These are phyloP conservation scores for Populus ilicifolia DNA, from an alignment of 345 rosid genomes.

Conservation along the genomic window DNA sequence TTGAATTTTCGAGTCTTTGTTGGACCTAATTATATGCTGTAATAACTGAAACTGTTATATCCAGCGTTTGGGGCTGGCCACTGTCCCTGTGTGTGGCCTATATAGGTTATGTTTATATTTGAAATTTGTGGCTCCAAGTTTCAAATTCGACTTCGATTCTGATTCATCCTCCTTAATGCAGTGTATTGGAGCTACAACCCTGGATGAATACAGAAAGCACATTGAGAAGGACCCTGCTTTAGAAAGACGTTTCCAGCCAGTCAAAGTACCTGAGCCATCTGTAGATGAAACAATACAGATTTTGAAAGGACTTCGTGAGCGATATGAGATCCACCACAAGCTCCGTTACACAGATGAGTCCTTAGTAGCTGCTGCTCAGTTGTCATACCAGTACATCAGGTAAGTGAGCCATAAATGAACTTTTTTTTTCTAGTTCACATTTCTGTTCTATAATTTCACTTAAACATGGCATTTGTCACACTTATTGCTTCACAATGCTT, in stretches of 20 bases:
- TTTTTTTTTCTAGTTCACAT: not conserved
- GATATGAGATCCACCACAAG: slow-evolving; percentile 98
- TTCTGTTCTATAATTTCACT: not conserved
- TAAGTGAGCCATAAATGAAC: slow-evolving; percentile 4
- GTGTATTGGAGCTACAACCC: slow-evolving; percentile 99
- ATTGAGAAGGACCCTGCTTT: slow-evolving; percentile 99
- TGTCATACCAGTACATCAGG: slow-evolving; percentile 99
- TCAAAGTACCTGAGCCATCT: slow-evolving; percentile 93
- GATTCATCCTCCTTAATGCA: slow-evolving; percentile 29
- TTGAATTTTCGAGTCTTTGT: not conserved
- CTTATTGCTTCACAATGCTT: not conserved
- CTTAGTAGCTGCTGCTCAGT: slow-evolving; percentile 76
- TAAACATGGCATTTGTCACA: not conserved
- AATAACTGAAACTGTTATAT: not conserved
- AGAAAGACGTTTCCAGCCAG: slow-evolving; percentile 99
- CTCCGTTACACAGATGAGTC: slow-evolving; percentile 94
- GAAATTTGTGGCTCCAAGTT: not conserved
- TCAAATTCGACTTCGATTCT: not conserved
- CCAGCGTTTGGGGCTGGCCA: not conserved
- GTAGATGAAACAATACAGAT: slow-evolving; percentile 93
- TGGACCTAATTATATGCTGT: not conserved
- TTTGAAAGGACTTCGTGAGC: slow-evolving; percentile 86
- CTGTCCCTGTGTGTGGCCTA: not conserved
- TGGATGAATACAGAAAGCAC: slow-evolving; percentile 96
- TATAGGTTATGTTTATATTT: not conserved